Conservation (phyloP, 495 filamentous ascomycete species). For the Halenospora varia region DNA sequence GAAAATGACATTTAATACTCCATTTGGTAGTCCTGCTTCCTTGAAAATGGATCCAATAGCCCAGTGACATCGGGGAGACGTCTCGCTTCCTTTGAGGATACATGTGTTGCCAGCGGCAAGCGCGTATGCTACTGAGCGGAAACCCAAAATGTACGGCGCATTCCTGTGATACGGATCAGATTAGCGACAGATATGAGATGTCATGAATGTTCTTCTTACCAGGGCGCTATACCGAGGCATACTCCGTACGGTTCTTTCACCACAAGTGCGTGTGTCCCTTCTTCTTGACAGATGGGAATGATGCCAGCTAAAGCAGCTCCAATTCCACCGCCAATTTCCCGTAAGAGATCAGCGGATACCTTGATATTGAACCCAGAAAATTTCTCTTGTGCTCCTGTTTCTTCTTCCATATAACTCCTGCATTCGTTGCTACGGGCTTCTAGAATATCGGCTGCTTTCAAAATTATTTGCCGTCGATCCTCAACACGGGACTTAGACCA, state of each 20-base stretch:
- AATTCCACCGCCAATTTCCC: neutral
- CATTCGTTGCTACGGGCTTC: neutral
- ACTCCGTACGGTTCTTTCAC: conserved; percentile 58
- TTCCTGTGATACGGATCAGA: conserved; percentile 44
- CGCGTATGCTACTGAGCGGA: conserved; percentile 63
- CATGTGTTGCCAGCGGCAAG: conserved; percentile 75
- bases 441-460: neutral
- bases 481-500: neutral
- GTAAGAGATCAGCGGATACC: neutral
- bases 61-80: conserved; percentile 70
- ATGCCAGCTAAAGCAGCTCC: neutral
- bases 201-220: neutral
- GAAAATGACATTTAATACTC: conserved; percentile 52
- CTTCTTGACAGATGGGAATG: neutral
- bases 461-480: neutral
- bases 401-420: neutral
- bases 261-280: neutral
- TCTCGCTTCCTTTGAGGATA: conserved; percentile 72
- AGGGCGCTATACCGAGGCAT: conserved; percentile 76
- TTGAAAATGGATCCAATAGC: conserved; percentile 63
- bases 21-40: conserved; percentile 65
- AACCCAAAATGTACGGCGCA: conserved; percentile 64
- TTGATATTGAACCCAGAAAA: neutral
- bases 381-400: neutral
- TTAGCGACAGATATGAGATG: neutral